phyloP scores from a whole-genome alignment of 495 filamentous ascomycete species.

The Astrocystis sublimbata region DNA sequence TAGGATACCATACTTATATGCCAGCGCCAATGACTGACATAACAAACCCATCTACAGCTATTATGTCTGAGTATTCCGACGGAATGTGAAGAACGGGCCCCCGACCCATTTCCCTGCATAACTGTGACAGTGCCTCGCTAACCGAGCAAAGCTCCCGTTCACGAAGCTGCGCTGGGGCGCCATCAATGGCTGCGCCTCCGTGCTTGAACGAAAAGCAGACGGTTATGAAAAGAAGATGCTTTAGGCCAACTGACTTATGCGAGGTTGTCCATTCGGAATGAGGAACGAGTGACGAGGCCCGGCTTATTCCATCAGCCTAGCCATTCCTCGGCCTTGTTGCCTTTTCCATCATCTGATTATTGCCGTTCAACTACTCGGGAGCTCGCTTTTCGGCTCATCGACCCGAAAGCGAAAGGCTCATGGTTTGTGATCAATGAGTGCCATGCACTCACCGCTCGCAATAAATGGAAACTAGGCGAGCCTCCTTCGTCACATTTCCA shows the following conservation, averaged over 20 bases:
- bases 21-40: background rate
- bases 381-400: slow-evolving; percentile 11
- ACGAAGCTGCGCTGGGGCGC: background rate
- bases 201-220: background rate
- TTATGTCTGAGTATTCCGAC: background rate
- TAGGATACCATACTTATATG: background rate
- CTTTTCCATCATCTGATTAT: background rate
- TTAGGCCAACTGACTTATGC: background rate
- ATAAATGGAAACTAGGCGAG: slow-evolving; percentile 14
- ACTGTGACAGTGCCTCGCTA: slow-evolving; percentile 13
- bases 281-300: background rate
- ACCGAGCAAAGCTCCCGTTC: slow-evolving; percentile 3
- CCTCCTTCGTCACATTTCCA: slow-evolving; percentile 30
- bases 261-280: background rate
- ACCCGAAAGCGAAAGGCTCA: background rate
- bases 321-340: background rate
- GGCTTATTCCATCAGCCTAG: background rate
- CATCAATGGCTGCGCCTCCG: background rate
- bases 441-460: slow-evolving; percentile 13
- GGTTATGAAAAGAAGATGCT: background rate
- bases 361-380: background rate
- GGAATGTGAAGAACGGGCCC: background rate
- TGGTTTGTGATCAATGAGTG: background rate
- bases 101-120: slow-evolving; percentile 2
- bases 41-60: background rate